Percentiles rank a stretch among this genome's conserved stretches.
phyloP scores from a whole-genome alignment of 2,329 filamentous ascomycete genomes.

The Cercospora sp. region DNA sequence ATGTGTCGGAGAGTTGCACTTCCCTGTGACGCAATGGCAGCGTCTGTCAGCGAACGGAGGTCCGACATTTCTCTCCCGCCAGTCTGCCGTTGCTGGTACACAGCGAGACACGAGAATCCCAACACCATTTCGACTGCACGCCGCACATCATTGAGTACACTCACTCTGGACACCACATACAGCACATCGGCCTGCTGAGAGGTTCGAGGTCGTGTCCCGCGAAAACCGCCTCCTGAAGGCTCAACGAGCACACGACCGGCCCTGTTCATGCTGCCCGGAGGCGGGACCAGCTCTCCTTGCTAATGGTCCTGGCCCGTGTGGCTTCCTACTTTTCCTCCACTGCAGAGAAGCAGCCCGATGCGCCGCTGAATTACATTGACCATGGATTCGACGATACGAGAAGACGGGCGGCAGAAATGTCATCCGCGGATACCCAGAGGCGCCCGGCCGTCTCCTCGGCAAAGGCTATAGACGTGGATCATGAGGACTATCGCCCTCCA shows the following conservation, averaged over 20 bases:
- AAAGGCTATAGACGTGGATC: slow-evolving; percentile 35
- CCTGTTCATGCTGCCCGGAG: slow-evolving; percentile 5
- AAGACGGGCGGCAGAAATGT: slow-evolving; percentile 40
- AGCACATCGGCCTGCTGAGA: neutral
- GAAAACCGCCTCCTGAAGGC: neutral
- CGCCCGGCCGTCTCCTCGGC: slow-evolving; percentile 15
- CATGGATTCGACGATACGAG: slow-evolving; percentile 36
- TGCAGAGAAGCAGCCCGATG: slow-evolving; percentile 23
- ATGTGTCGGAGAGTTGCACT: neutral
- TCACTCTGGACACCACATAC: neutral
- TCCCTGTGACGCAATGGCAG: neutral
- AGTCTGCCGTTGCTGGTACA: neutral
- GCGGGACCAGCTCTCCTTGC: slow-evolving; percentile 25
- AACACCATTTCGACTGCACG: neutral
- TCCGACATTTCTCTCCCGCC: slow-evolving; percentile 1
- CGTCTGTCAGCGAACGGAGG: neutral
- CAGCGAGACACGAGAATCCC: neutral
- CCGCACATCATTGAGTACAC: neutral
- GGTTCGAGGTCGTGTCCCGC: neutral
- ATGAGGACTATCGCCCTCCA: slow-evolving; percentile 49
- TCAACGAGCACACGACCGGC: neutral
- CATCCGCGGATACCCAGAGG: slow-evolving; percentile 34
- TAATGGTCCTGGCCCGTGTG: slow-evolving; percentile 54
- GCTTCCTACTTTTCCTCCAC: slow-evolving; percentile 47
- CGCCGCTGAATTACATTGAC: slow-evolving; percentile 40